phyloP scores from a whole-genome alignment of 495 filamentous ascomycete species.

The Tuber brumale region DNA sequence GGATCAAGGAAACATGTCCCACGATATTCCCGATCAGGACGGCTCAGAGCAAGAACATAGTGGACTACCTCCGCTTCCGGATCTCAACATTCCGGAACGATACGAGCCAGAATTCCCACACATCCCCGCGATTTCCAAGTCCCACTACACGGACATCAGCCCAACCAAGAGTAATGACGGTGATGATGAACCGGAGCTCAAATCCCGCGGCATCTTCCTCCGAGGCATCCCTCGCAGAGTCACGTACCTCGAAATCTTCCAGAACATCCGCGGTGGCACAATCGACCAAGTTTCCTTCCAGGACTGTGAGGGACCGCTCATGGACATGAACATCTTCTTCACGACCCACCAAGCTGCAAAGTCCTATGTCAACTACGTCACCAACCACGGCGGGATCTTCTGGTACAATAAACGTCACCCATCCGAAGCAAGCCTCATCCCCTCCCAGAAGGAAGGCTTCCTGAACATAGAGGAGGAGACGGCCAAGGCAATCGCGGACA shows the following conservation, averaged over 20 bases:
- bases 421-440: not conserved
- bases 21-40: not conserved
- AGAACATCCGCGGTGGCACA: conserved; percentile 18
- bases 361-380: conserved; percentile 11
- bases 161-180: not conserved
- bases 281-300: conserved; percentile 1
- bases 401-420: not conserved
- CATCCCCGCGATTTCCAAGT: not conserved
- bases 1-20: not conserved
- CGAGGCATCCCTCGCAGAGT: not conserved
- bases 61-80: not conserved
- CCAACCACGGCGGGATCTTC: conserved; percentile 12
- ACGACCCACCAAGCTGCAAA: not conserved
- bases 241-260: not conserved
- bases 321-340: conserved; percentile 14
- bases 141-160: not conserved
- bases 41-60: not conserved
- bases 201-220: conserved; percentile 10
- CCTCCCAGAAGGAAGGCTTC: not conserved
- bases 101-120: not conserved
- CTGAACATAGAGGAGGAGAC: not conserved
- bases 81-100: not conserved
- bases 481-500: not conserved
- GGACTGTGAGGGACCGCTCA: not conserved
- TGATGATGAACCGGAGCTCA: not conserved